These are phyloP conservation scores for Aspergillus novofumigatus DNA, from an alignment of 2,329 filamentous ascomycete species.

Conservation along the genomic window DNA sequence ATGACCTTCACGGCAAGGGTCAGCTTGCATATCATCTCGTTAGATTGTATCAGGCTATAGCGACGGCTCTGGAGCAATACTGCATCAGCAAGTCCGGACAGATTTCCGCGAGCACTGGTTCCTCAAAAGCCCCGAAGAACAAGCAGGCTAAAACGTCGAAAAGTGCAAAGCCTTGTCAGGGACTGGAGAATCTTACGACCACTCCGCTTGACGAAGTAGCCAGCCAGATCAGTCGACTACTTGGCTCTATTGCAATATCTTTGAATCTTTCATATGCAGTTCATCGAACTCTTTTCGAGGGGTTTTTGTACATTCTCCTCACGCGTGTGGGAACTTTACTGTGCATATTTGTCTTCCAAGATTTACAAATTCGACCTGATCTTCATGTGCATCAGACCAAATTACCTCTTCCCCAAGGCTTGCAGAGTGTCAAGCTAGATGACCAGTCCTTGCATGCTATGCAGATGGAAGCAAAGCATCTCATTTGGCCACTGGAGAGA, in stretches of 20 bases:
- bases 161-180: background rate
- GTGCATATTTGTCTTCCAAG: slow-evolving; percentile 37
- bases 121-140: slow-evolving; percentile 3
- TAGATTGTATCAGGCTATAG: slow-evolving; percentile 28
- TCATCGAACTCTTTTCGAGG: slow-evolving; percentile 38
- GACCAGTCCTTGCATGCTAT: slow-evolving; percentile 22
- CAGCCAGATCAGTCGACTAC: slow-evolving; percentile 19
- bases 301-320: slow-evolving; percentile 36
- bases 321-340: slow-evolving; percentile 39
- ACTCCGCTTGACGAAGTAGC: slow-evolving; percentile 14
- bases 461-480: slow-evolving; percentile 32
- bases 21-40: slow-evolving; percentile 33
- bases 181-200: background rate
- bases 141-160: slow-evolving; percentile 3
- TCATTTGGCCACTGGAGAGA: slow-evolving; percentile 34
- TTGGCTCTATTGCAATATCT: slow-evolving; percentile 28
- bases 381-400: slow-evolving; percentile 17
- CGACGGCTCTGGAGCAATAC: slow-evolving; percentile 23
- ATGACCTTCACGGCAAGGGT: slow-evolving; percentile 11
- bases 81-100: slow-evolving; percentile 18
- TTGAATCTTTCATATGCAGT: slow-evolving; percentile 22
- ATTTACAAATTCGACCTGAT: slow-evolving; percentile 25
- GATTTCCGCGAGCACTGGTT: background rate
- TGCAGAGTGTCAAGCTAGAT: slow-evolving; percentile 22
- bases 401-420: slow-evolving; percentile 29